phyloP scores from a whole-genome alignment of 1,139 yeast species.

The Debaryomyces coudertii region DNA sequence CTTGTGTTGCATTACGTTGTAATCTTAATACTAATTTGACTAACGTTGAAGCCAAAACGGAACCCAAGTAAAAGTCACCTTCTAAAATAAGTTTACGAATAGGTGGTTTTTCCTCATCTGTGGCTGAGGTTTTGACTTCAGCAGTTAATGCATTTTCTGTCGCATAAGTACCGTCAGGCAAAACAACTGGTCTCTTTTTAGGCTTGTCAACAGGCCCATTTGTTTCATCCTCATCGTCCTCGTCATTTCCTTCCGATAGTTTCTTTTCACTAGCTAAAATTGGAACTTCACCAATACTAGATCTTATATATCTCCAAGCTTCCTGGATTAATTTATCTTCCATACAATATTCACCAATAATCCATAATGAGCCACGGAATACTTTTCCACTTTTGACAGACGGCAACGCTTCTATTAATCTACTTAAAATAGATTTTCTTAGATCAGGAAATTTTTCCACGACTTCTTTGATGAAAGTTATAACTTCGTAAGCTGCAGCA shows the following conservation, averaged over 20 bases:
- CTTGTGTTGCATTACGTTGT: constrained; percentile 57
- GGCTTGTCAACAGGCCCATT: constrained; percentile 28
- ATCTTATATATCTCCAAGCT: constrained; percentile 86
- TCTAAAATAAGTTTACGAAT: constrained; percentile 78
- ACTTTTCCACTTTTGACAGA: constrained; percentile 85
- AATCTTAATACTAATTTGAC: constrained; percentile 86
- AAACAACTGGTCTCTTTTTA: constrained; percentile 73
- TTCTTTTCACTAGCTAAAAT: constrained; percentile 75
- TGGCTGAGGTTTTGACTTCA: constrained; percentile 33
- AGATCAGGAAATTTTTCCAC: constrained; percentile 89
- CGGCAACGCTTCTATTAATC: constrained; percentile 66
- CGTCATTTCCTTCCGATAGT: constrained; percentile 38
- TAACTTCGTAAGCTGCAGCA: constrained; percentile 85
- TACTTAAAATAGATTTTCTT: constrained; percentile 65
- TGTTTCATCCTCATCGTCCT: constrained; percentile 31
- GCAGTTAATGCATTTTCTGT: constrained; percentile 85
- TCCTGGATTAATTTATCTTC: constrained; percentile 75
- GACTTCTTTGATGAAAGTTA: constrained; percentile 88
- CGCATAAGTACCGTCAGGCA: constrained; percentile 99
- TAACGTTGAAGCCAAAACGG: constrained; percentile 85
- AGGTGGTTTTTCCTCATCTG: constrained; percentile 60
- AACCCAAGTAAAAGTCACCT: constrained; percentile 90
- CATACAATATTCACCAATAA: constrained; percentile 86
- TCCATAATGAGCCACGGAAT: constrained; percentile 93
- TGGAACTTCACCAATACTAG: constrained; percentile 89